These are phyloP conservation scores for Aspergillus egyptiacus DNA, from an alignment of 495 filamentous ascomycete species.

Conservation along the genomic window DNA sequence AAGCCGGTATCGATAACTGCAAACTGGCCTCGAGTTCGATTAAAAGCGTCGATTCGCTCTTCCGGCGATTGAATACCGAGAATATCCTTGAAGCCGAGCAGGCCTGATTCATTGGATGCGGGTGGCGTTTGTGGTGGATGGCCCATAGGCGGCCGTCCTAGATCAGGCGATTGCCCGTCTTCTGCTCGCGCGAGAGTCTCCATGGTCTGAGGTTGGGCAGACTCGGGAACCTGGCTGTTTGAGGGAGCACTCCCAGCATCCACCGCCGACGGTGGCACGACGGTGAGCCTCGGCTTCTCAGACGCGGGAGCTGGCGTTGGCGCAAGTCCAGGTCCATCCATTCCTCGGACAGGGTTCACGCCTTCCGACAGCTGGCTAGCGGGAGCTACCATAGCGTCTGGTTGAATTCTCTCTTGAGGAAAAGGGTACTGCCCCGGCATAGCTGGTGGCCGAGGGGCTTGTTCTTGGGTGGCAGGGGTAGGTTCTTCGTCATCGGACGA, in stretches of 20 bases:
- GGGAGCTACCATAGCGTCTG: conserved; percentile 9
- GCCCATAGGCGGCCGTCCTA: neutral
- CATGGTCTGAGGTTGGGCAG: conserved; percentile 3
- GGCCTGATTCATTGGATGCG: conserved; percentile 31
- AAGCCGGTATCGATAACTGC: conserved; percentile 67
- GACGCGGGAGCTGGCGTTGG: neutral
- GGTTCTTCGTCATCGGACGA: conserved; percentile 21
- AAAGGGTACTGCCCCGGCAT: conserved; percentile 20
- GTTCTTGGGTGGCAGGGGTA: conserved; percentile 5
- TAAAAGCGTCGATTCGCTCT: conserved; percentile 64
- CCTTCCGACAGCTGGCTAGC: neutral
- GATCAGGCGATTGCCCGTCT: neutral
- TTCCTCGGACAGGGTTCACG: neutral
- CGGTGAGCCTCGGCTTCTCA: conserved; percentile 24
- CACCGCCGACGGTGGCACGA: conserved; percentile 19
- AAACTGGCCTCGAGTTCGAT: conserved; percentile 63
- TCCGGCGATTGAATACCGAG: conserved; percentile 51
- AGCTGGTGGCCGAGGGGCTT: conserved; percentile 6
- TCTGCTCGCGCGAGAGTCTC: conserved; percentile 10
- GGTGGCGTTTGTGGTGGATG: conserved; percentile 6
- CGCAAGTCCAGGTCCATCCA: neutral
- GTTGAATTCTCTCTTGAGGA: conserved; percentile 6
- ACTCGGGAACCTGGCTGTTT: conserved; percentile 9
- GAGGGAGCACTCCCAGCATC: conserved; percentile 12
- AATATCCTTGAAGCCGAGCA: conserved; percentile 65